Evolutionary conservation across 352 stramenopile genomes (phyloP), one percentile per base, ranked within the genome.

Genomic region (Globisporangium mamillatum): DNA sequence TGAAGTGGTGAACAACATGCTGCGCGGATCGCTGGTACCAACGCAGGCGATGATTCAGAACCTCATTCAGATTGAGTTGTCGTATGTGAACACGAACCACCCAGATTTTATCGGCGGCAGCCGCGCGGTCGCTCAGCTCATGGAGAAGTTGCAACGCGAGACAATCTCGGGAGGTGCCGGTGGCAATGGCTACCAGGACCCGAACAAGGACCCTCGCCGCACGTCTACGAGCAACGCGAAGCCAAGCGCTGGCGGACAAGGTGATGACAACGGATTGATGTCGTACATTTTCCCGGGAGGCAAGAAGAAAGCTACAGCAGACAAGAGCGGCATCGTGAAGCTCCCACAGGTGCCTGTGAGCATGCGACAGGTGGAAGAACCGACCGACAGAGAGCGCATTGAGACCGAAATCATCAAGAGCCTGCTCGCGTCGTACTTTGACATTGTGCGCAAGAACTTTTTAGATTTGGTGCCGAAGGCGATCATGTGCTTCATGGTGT

Each of bases 1-100:
- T 53, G 96, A 99, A 75, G 93, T 98, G 20, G 92, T 99, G 1
- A 96, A 96, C 72, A 72, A 80, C 32, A 93, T 97, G 80, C 76
- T 97, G 36, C 84, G 90, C n/a, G 76, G 80, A 25, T 95, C 85
- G 53, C 79, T 95, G 41, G 61, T 81, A 14, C 87, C 89, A 14
- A 95, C 89, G 60, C 89, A 96, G 70, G 62, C 80, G 20, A 99
- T 99, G 97, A 98, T 99, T 64, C 87, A 91, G 27, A 99, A 99
- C 75, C 77, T 99, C 20, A 98, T 99, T 63, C 94, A 98, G 71
- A 98, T 99, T 70, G 98, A 99, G 83, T 77, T 99, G 66, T 96
- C 97, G 8, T 99, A 99, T 78, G 97, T 99, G 70, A 99, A 99
- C 84, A 99, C 97, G 24, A 98, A 98, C 75, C 98, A 99, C 82